Evolutionary conservation across 1,139 yeast species (phyloP).

Genomic region (Saccharomyces hybrid): DNA sequence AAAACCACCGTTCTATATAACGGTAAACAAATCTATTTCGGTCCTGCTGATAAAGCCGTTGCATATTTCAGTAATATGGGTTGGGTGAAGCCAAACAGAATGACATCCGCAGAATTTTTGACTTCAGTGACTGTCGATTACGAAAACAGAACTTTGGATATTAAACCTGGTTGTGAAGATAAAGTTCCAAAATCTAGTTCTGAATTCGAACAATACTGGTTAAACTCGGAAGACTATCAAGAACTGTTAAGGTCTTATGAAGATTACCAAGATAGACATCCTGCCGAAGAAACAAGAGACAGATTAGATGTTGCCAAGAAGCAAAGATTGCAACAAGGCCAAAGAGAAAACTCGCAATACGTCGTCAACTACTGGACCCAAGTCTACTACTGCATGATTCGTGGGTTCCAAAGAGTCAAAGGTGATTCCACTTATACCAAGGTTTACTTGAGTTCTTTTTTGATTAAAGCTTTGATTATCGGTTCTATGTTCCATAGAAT

Average conservation of each 20-base stretch:
- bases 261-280: constrained; percentile 34
- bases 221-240: constrained; percentile 42
- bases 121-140: constrained; percentile 47
- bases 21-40: constrained; percentile 54
- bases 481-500: constrained; percentile 51
- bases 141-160: constrained; percentile 29
- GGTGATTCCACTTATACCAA: constrained; percentile 49
- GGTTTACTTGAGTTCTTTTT: constrained; percentile 42
- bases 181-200: constrained; percentile 49
- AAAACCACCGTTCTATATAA: constrained; percentile 53
- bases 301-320: constrained; percentile 35
- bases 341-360: constrained; percentile 39
- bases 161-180: constrained; percentile 49
- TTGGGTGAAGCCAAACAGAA: constrained; percentile 50
- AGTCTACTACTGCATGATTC: constrained; percentile 36
- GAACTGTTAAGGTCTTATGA: constrained; percentile 36
- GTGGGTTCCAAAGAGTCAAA: constrained; percentile 49
- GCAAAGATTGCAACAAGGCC: constrained; percentile 40
- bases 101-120: constrained; percentile 58
- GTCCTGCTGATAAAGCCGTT: constrained; percentile 47
- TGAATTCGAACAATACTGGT: constrained; percentile 52
- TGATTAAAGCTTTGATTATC: constrained; percentile 46
- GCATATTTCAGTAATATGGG: constrained; percentile 55
- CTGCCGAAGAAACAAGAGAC: constrained; percentile 37
- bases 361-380: constrained; percentile 42